Evolutionary conservation across 768 basidiomycete genomes (phyloP).

Genomic region (Hirschioporus abietinus): DNA sequence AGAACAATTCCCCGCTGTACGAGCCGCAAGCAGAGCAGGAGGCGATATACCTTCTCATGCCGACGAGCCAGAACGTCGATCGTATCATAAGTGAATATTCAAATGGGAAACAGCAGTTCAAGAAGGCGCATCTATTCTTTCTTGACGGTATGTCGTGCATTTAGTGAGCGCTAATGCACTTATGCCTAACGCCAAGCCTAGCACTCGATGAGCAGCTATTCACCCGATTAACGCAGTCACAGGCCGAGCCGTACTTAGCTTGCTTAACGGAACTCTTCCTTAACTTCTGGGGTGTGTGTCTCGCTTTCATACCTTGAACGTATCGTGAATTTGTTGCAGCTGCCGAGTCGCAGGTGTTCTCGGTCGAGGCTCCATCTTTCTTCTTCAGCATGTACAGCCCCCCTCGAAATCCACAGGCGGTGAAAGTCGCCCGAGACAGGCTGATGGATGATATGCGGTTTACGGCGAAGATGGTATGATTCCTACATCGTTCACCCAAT

Average conservation of each 20-base stretch:
- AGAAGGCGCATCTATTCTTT: constrained; percentile 87
- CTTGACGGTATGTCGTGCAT: constrained; percentile 61
- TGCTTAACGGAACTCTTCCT: constrained; percentile 82
- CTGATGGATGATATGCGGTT: constrained; percentile 86
- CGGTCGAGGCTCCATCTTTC: constrained; percentile 64
- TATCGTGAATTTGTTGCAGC: constrained; percentile 38
- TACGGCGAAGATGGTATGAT: constrained; percentile 54
- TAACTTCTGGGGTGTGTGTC: constrained; percentile 82
- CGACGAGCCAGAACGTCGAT: constrained; percentile 90
- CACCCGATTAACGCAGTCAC: constrained; percentile 63
- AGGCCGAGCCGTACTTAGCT: constrained; percentile 74
- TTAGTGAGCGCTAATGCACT: constrained; percentile 2
- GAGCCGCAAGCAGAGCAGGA: constrained; percentile 83
- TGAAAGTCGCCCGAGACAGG: constrained; percentile 62
- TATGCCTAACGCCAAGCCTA: constrained; percentile 24
- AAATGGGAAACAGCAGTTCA: constrained; percentile 61
- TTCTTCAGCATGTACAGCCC: constrained; percentile 92
- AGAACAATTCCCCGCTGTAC: constrained; percentile 79
- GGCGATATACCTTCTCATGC: constrained; percentile 91
- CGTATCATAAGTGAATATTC: constrained; percentile 84
- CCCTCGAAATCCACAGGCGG: constrained; percentile 50
- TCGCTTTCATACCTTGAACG: neutral
- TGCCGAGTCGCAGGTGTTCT: constrained; percentile 82
- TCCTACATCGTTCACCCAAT: too few species aligned
- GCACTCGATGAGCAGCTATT: constrained; percentile 78